Evolutionary conservation across 495 filamentous ascomycete species (phyloP), one percentile per base, ranked within the genome.

Genomic region (Friedmanniomyces simplex): DNA sequence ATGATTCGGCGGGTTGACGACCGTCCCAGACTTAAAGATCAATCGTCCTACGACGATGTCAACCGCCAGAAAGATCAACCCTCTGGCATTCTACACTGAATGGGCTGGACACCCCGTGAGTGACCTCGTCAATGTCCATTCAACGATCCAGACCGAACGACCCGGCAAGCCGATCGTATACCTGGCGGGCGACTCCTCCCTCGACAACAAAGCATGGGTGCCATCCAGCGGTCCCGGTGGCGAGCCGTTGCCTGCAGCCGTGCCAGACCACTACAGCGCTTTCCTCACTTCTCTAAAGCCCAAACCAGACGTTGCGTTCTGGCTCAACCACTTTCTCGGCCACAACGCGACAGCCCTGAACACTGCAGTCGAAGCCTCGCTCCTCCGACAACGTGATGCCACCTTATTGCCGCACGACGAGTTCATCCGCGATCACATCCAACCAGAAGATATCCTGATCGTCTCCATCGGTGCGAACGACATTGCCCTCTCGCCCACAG

Each of bases 381-480:
- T 63, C 47, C 56, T 70, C 6, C 54, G 63, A 14, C 56, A 69
- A 12, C 62, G 68, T 1, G 56, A 61, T 18, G 36, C 37, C 5
- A 53, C 42, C 1, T 46, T 70, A 8, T 57, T 70, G 21, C 43
- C 54, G 5, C 68, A 70, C 28, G 68, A 70, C 50, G 45, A 61
- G 25, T 67, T 70, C 57, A 65, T 70, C 21, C 64, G 65, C n/a
- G 63, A 68, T 22, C 58, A 66, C 43, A 67, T 70, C 21, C 18
- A 52, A 3, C 16, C 30, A 6, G 42, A 63, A 11, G 68, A 70
- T 41, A 50, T 70, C 11, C 63, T 70, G 2, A 59, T 70, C 18
- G 68, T 70, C 16, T 67, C 64, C 39, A 49, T 70, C n/a, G 68
- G 68, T 43, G 68, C 59, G 8, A 70, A 70, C 55, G 68, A 70